A percentile compares a stretch with the other conserved stretches of the same genome.
phyloP scores from a whole-genome alignment of 1,139 yeast species.

The Fermentozyma sake region DNA sequence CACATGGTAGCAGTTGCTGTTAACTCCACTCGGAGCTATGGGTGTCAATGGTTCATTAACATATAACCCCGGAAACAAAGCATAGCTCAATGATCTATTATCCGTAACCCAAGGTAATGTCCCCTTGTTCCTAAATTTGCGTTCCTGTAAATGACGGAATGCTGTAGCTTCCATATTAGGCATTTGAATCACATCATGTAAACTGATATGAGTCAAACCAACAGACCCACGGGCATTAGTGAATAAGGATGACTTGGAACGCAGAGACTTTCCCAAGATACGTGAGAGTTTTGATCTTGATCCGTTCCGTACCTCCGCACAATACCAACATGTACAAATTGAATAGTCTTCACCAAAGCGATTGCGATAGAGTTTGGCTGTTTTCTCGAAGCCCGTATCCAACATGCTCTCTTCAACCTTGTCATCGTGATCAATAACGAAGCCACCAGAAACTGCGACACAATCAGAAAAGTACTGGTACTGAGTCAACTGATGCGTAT shows the following conservation, averaged over 20 bases:
- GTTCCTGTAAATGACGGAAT: conserved; percentile 2
- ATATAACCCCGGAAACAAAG: conserved; percentile 7
- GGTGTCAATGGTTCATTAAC: conserved; percentile 13
- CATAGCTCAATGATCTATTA: conserved; percentile 1
- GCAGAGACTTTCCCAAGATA: conserved; percentile 6
- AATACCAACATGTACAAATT: conserved; percentile 25
- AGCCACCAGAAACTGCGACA: conserved; percentile 3
- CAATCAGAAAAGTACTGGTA: conserved; percentile 21
- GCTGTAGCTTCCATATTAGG: conserved; percentile 8
- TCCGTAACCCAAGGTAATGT: too few species aligned
- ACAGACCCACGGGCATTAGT: too few species aligned
- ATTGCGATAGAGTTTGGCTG: conserved; percentile 16
- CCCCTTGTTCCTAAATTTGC: conserved; percentile 9
- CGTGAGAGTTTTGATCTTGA: conserved; percentile 6
- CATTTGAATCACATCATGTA: conserved; percentile 13
- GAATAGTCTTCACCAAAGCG: conserved; percentile 20
- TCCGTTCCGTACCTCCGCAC: conserved; percentile 10
- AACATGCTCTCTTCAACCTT: conserved; percentile 19
- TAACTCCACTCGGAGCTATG: conserved; percentile 7
- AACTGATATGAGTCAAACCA: conserved; percentile 16
- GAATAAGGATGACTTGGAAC: too few species aligned
- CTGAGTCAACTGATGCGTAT: conserved; percentile 32
- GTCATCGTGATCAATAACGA: conserved; percentile 26
- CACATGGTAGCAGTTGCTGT: too few species aligned
- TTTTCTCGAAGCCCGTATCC: conserved; percentile 16